Evolutionary conservation across 139 green algal genomes (phyloP), one percentile per base, ranked within the genome.

Genomic region (Coelastrella sp.): DNA sequence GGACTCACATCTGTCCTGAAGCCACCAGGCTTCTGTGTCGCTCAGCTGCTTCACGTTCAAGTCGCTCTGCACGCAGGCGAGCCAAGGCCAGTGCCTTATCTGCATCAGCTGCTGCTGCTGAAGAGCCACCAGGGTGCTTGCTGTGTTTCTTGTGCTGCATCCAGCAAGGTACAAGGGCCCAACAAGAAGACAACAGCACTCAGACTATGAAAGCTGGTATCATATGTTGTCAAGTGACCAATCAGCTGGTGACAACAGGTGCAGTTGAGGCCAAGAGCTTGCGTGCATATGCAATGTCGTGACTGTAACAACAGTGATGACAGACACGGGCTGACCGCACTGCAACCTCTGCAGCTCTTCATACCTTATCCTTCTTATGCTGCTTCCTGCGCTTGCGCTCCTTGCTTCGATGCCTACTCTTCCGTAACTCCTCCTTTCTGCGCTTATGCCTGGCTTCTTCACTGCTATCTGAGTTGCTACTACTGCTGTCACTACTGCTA

Each of bases 21-120:
- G 68, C 81, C 51, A 43, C 9, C 67, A 73, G 38, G 25, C 37
- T 45, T 19, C 81, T 34, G 67, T 81, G 37, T 32, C 80, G 50
- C 86, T 94, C 92, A 5, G 59, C 83, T 15, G 82, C 66, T 82
- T 96, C 92, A 5, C 92, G 76, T 27, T 74, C 45, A 74, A 93
- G 60, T 63, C 93, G 84, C 85, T 95, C 92, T 41, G 83, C 85
- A 50, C 93, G 79, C 75, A 96, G 86, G 48, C 87, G 62, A 37
- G 88, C 87, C 0, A 91, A 37, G 7, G 75, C 85, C n/a, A 81
- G 84, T 8, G 60, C 60, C 53, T 71, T 82, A 6, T 69, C 75
- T 21, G 75, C 75, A 2, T 41, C 45, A 23, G 23, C 48, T 32
- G 48, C 51, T 30, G 53, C 34, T 17, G 75, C 51, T 66, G 72